Conservation (phyloP, 441 rosid species). For the Erysimum pusillum region DNA sequence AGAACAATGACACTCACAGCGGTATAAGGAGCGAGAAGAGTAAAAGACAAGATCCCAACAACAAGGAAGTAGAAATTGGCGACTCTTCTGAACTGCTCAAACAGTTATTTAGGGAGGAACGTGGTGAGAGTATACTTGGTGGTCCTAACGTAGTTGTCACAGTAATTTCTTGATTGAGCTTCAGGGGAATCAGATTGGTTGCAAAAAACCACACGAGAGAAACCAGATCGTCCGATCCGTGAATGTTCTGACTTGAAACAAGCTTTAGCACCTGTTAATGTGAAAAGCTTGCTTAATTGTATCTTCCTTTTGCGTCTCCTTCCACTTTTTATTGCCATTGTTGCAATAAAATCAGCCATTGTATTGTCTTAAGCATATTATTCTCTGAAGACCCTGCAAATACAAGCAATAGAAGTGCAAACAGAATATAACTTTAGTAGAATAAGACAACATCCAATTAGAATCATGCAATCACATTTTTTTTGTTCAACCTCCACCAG, state of each 20-base stretch:
- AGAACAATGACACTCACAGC: conserved; percentile 66
- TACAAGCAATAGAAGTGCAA: conserved; percentile 9
- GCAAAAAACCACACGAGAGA: conserved; percentile 70
- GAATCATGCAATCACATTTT: not conserved
- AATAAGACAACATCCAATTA: not conserved
- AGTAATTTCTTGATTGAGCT: conserved; percentile 54
- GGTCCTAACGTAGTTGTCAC: conserved; percentile 64
- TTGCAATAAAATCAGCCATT: conserved; percentile 70
- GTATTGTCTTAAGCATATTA: conserved; percentile 71
- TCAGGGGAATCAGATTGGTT: conserved; percentile 64
- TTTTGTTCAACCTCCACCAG: not conserved
- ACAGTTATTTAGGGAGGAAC: conserved; percentile 79
- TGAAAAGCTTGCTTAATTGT: conserved; percentile 63
- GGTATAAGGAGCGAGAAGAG: conserved; percentile 63
- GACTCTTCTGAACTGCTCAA: conserved; percentile 82
- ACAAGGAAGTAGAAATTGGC: conserved; percentile 81
- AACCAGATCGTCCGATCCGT: conserved; percentile 69
- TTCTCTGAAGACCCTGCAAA: conserved; percentile 76
- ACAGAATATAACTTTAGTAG: conserved; percentile 3
- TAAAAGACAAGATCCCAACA: conserved; percentile 66
- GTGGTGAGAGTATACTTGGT: conserved; percentile 68
- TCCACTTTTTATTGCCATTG: conserved; percentile 50
- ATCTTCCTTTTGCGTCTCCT: conserved; percentile 63
- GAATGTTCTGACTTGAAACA: conserved; percentile 62
- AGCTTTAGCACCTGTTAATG: conserved; percentile 48